Base-by-base conservation (phyloP, 164 flowering plant genomes). In the Annona squamosa region DNA sequence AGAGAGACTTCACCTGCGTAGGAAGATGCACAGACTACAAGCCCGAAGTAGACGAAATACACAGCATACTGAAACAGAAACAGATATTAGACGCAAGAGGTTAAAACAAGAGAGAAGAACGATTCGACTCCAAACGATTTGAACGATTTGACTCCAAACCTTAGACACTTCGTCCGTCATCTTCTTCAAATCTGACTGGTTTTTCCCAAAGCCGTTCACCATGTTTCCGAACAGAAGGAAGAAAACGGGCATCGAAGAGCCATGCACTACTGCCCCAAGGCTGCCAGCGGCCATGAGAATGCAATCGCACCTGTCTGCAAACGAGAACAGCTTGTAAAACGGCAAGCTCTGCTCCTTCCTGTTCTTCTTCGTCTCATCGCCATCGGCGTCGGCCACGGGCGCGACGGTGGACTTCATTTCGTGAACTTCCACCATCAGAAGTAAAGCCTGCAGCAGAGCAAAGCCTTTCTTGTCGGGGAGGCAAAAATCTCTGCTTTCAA, bases 231-330 rank as follows among this genome's bases (percentile, higher is more conserved):
- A 96, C 3, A 96, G 75, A 13, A 96, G 84, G 80, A 96, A 96
- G 85, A 96, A 96, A 45, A 91, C 87, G 4, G 98, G 99, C 97
- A 96, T 90, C 57, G 99, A 89, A 13, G 99, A 88, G 72, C 99
- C 99, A 81, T 96, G 98, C 18, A 96, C 69, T 3, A 92, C 69
- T 37, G 99, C 99, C 6, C 99, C 99, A 0, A 95, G 2, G 79
- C 88, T 89, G 4, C 99, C 99, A 9, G 75, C n/a, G 37, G 63
- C 67, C 99, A 96, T 96, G 43, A 96, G 76, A 2, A 87, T 4
- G 71, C 81, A 88, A 75, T 96, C 99, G 67, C 82, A 89, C 77
- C 84, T 86, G 72, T 93, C 98, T 0, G 99, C 97, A 63, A 93
- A 96, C 0, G 97, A 86, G 82, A 96, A 96, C 9, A 96, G 91